These are phyloP conservation scores for Euclidium syriacum DNA, from an alignment of 345 rosid genomes.

Conservation along the genomic window DNA sequence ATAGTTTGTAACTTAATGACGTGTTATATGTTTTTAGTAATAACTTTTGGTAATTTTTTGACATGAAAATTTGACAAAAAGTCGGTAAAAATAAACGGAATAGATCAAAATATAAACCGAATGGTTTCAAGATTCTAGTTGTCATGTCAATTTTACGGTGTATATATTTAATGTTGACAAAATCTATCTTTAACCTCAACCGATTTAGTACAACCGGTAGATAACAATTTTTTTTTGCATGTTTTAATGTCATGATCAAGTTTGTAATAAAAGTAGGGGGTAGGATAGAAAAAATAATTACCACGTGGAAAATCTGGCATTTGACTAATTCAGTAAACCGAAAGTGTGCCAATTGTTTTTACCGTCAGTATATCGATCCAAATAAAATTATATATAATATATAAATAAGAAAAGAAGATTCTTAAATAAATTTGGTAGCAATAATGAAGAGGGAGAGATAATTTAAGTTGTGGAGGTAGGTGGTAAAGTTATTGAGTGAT, in stretches of 20 bases:
- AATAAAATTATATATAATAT: not conserved
- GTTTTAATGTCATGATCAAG: not conserved
- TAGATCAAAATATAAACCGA: no score
- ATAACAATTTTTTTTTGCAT: not conserved
- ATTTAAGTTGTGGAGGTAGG: constrained; percentile 27
- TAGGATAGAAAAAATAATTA: not conserved
- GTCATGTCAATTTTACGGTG: not conserved
- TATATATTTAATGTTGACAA: constrained; percentile 5
- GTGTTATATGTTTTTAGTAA: no score
- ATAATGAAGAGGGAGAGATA: constrained; percentile 1
- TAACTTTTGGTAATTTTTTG: no score
- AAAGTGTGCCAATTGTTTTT: not conserved
- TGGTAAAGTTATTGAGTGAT: constrained; percentile 28
- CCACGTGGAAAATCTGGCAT: not conserved
- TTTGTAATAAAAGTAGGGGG: not conserved
- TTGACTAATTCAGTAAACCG: not conserved
- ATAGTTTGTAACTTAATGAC: no score
- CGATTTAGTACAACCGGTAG: not conserved
- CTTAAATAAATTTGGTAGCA: constrained; percentile 17
- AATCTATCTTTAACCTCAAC: not conserved
- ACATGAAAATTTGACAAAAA: no score
- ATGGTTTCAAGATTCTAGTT: not conserved
- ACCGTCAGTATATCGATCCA: not conserved
- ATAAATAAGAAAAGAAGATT: not conserved
- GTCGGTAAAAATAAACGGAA: no score